A percentile compares a stretch with the other conserved stretches of the same genome.
Evolutionary conservation across 805 yeast genomes (phyloP).

Genomic region (Candida peoriensis): DNA sequence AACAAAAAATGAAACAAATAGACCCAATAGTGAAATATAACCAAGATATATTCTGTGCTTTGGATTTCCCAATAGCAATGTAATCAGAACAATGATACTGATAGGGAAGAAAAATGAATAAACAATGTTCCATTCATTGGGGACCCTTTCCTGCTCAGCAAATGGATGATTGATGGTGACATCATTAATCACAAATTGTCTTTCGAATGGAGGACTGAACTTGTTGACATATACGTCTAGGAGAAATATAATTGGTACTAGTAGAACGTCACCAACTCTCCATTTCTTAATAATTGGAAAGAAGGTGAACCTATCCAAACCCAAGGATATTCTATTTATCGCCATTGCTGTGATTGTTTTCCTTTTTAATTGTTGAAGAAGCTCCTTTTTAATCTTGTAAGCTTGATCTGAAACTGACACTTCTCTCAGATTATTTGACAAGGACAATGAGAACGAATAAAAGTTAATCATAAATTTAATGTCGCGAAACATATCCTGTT

Average conservation of each 20-base stretch:
- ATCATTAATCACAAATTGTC: conserved; percentile 76
- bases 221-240: conserved; percentile 29
- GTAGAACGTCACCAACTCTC: conserved; percentile 33
- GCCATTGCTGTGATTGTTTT: conserved; percentile 20
- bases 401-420: no score
- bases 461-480: no score
- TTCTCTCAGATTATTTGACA: no score
- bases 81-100: conserved; percentile 29
- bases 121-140: conserved; percentile 47
- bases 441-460: no score
- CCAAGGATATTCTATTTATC: conserved; percentile 22
- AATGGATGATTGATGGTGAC: conserved; percentile 76
- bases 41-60: conserved; percentile 54
- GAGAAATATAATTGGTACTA: conserved; percentile 27
- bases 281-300: conserved; percentile 28
- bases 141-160: conserved; percentile 69
- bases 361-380: no score
- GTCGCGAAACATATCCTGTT: no score
- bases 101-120: conserved; percentile 50
- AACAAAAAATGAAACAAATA: conserved; percentile 51
- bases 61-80: conserved; percentile 33
- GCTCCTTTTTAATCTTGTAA: no score
- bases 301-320: conserved; percentile 19
- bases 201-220: conserved; percentile 56
- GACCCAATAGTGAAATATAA: conserved; percentile 63